Evolutionary conservation across 2,329 filamentous ascomycete species (phyloP).

Genomic region (Pseudogymnoascus sp.): DNA sequence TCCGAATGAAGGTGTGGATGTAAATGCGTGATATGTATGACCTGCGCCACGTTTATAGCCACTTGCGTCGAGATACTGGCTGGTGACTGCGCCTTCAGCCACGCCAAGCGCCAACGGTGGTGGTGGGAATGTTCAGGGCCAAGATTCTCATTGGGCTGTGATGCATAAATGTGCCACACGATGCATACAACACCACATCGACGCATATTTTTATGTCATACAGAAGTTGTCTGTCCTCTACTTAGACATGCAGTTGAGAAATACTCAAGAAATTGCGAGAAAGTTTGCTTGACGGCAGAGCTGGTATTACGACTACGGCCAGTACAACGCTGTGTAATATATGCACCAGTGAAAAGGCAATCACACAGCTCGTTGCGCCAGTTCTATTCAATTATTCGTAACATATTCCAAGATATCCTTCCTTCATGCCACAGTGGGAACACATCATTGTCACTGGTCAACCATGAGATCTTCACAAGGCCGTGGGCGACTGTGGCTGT

Average conservation of each 20-base stretch:
- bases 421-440: background rate
- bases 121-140: background rate
- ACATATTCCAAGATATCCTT: background rate
- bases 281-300: background rate
- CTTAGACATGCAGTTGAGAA: background rate
- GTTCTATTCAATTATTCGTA: background rate
- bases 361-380: background rate
- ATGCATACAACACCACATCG: background rate
- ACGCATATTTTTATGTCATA: background rate
- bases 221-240: background rate
- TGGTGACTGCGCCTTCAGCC: constrained; percentile 5
- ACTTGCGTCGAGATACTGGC: background rate
- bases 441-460: background rate
- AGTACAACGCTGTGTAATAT: background rate
- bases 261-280: background rate
- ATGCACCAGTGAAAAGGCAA: background rate
- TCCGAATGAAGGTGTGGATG: background rate
- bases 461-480: background rate
- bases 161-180: background rate
- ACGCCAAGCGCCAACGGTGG: background rate
- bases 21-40: background rate
- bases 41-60: background rate
- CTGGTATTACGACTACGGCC: background rate
- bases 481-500: background rate
- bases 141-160: background rate